phyloP scores from a whole-genome alignment of 2,329 filamentous ascomycete species.

The Hortaea werneckii region DNA sequence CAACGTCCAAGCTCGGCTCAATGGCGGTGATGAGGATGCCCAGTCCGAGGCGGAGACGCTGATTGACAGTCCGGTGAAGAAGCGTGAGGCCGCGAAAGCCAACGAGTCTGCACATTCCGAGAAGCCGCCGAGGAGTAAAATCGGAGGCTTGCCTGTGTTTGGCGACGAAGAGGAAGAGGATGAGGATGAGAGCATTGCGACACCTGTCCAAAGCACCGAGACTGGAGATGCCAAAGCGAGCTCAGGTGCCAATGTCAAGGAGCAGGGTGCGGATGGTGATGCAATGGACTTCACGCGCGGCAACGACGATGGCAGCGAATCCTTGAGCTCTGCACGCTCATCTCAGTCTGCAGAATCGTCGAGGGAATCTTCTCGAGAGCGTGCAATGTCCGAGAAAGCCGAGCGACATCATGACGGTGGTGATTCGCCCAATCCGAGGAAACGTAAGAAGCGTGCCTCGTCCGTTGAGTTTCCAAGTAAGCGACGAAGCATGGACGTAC shows the following conservation, averaged over 20 bases:
- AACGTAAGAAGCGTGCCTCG: slow-evolving; percentile 28
- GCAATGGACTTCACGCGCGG: slow-evolving; percentile 13
- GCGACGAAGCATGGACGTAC: slow-evolving; percentile 14
- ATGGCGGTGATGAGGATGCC: slow-evolving; percentile 23
- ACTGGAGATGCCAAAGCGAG: slow-evolving; percentile 12
- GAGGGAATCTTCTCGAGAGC: slow-evolving; percentile 15
- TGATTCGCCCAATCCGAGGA: slow-evolving; percentile 25
- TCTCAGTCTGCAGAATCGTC: slow-evolving; percentile 9
- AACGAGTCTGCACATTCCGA: slow-evolving; percentile 2
- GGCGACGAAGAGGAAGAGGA: slow-evolving; percentile 21
- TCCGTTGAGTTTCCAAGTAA: slow-evolving; percentile 25
- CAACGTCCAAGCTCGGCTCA: slow-evolving; percentile 4
- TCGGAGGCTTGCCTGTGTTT: slow-evolving; percentile 22
- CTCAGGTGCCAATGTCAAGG: slow-evolving; percentile 1
- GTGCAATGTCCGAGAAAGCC: slow-evolving; percentile 21
- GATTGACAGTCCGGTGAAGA: slow-evolving; percentile 34
- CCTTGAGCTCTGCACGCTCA: slow-evolving; percentile 22
- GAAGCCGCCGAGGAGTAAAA: slow-evolving; percentile 17
- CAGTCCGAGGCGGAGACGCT: slow-evolving; percentile 43
- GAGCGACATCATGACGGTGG: slow-evolving; percentile 11
- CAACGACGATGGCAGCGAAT: slow-evolving; percentile 14
- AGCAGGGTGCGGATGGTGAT: slow-evolving; percentile 10
- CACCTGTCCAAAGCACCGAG: slow-evolving; percentile 19
- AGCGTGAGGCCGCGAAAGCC: slow-evolving; percentile 21
- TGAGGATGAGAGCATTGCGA: slow-evolving; percentile 20